A percentile compares a stretch with the other conserved stretches of the same genome.
These are phyloP conservation scores for Gossypium australe DNA, from an alignment of 345 rosid genomes.

Conservation along the genomic window DNA sequence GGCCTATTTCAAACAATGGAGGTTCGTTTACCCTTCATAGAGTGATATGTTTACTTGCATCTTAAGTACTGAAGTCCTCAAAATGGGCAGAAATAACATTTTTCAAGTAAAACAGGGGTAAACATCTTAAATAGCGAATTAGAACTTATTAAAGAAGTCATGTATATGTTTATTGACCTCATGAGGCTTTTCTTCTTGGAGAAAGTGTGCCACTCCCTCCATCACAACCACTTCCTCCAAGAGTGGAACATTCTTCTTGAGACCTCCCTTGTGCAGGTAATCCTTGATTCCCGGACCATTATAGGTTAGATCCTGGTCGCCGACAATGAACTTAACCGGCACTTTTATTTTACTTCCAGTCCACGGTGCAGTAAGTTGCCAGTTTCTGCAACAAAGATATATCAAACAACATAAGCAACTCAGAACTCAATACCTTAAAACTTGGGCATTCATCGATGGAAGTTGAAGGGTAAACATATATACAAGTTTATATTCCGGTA, in stretches of 20 bases:
- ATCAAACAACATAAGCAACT: background rate
- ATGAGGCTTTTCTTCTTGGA: constrained; percentile 58
- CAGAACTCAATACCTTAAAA: background rate
- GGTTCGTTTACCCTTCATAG: too few relatives aligned
- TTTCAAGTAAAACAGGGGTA: background rate
- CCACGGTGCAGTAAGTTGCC: constrained; percentile 79
- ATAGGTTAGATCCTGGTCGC: constrained; percentile 65
- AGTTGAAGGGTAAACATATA: constrained; percentile 17
- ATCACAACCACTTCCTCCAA: constrained; percentile 66
- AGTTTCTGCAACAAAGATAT: constrained; percentile 35
- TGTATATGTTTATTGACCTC: constrained; percentile 61
- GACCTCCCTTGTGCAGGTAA: constrained; percentile 43
- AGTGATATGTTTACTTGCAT: too few relatives aligned
- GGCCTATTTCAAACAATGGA: too few relatives aligned
- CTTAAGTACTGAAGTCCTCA: too few relatives aligned
- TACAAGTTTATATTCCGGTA: constrained; percentile 66
- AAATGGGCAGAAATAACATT: too few relatives aligned
- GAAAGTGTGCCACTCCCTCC: constrained; percentile 69
- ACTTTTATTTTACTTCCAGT: constrained; percentile 44
- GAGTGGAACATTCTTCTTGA: constrained; percentile 57
- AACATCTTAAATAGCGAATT: background rate
- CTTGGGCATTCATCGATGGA: background rate
- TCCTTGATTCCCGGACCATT: constrained; percentile 48
- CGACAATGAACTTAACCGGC: constrained; percentile 69
- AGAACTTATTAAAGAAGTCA: constrained; percentile 39